Evolutionary conservation across 108 stramenopile genomes (phyloP).

Genomic region (Pinguiococcus pyrenoidosus): DNA sequence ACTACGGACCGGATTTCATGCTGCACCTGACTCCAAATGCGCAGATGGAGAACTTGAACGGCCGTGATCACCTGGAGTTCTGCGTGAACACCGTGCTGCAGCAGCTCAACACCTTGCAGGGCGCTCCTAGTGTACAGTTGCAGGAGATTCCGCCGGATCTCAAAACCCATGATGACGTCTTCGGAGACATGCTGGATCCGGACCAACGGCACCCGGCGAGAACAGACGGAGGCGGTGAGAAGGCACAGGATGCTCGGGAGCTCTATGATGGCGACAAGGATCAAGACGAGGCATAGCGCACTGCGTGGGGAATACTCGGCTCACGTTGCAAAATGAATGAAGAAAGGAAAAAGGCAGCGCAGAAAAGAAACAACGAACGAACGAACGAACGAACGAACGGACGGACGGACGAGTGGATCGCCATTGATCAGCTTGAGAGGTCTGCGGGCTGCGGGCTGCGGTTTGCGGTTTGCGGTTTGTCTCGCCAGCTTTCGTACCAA

Average conservation of each 20-base stretch:
- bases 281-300: too few species aligned
- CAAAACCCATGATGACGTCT: constrained; percentile 11
- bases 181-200: constrained; percentile 30
- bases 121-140: constrained; percentile 48
- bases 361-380: too few species aligned
- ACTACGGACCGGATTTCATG: constrained; percentile 93
- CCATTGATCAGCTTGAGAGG: too few species aligned
- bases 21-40: constrained; percentile 75
- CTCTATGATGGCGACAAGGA: constrained; percentile 3
- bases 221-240: not conserved
- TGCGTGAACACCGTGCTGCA: constrained; percentile 13
- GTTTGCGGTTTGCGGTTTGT: too few species aligned
- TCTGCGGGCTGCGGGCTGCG: too few species aligned
- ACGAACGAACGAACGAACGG: too few species aligned
- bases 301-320: too few species aligned
- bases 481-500: too few species aligned
- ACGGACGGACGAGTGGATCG: too few species aligned
- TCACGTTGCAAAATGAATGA: too few species aligned
- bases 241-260: constrained; percentile 5
- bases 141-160: constrained; percentile 72
- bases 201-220: not conserved
- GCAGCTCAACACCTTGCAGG: constrained; percentile 24
- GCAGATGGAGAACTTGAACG: constrained; percentile 66
- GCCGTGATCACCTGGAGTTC: constrained; percentile 31
- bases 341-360: too few species aligned